phyloP scores from a whole-genome alignment of 192 early-diverging fungal genomes.

The Chytriomyces sp. region DNA sequence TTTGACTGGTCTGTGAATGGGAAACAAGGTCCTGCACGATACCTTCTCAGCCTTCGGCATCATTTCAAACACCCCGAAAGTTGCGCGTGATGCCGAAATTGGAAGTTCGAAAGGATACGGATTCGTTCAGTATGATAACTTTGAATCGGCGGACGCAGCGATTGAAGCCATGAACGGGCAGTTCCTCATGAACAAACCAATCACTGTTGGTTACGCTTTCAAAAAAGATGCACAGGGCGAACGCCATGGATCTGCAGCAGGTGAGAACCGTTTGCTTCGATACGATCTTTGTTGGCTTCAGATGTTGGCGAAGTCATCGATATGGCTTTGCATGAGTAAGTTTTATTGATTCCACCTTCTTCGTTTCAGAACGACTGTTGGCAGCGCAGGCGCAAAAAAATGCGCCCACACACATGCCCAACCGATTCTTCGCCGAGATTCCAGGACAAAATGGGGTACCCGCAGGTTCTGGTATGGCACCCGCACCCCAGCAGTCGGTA shows the following conservation, averaged over 20 bases:
- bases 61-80: constrained; percentile 83
- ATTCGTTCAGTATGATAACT: constrained; percentile 77
- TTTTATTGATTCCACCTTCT: background rate
- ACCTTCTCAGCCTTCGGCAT: constrained; percentile 95
- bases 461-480: constrained; percentile 25
- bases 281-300: background rate
- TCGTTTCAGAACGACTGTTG: constrained; percentile 77
- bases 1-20: constrained; percentile 75
- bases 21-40: constrained; percentile 82
- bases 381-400: constrained; percentile 89
- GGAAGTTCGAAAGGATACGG: constrained; percentile 92
- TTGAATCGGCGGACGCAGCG: constrained; percentile 95
- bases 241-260: constrained; percentile 91
- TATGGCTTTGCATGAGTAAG: background rate
- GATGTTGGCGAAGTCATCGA: background rate
- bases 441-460: constrained; percentile 29
- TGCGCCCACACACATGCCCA: constrained; percentile 63
- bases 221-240: constrained; percentile 99
- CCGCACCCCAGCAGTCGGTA: constrained; percentile 5
- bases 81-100: constrained; percentile 81
- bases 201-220: constrained; percentile 90
- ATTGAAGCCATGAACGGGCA: constrained; percentile 98
- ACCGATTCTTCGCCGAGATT: constrained; percentile 74
- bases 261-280: constrained; percentile 42
- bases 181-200: constrained; percentile 91